These are phyloP conservation scores for Paraconiothyrium sp. DNA, from an alignment of 2,329 filamentous ascomycete genomes.

Conservation along the genomic window DNA sequence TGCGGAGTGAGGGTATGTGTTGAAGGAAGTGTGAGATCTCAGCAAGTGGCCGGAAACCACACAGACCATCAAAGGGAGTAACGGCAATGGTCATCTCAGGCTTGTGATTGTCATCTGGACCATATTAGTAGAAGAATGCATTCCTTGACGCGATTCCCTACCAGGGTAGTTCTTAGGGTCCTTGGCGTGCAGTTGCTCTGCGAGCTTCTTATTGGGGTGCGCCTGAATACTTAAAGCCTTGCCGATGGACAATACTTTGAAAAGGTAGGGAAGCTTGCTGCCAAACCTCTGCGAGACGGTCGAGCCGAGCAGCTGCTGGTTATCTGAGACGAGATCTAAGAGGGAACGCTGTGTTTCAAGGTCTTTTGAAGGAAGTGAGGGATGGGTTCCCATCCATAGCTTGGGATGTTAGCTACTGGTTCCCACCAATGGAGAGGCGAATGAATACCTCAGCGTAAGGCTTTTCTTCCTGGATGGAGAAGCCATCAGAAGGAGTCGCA, in stretches of 20 bases:
- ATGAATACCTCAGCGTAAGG: slow-evolving; percentile 88
- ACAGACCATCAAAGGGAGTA: slow-evolving; percentile 94
- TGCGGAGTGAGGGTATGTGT: slow-evolving; percentile 63
- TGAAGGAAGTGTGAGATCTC: slow-evolving; percentile 89
- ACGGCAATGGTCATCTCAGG: slow-evolving; percentile 99
- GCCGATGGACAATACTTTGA: slow-evolving; percentile 96
- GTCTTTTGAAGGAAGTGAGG: slow-evolving; percentile 93
- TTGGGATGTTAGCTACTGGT: slow-evolving; percentile 52
- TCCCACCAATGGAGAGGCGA: background rate
- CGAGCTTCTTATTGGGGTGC: slow-evolving; percentile 94
- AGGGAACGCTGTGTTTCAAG: slow-evolving; percentile 83
- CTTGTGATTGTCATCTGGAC: slow-evolving; percentile 92
- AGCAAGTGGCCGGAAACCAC: slow-evolving; percentile 86
- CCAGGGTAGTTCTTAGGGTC: slow-evolving; percentile 93
- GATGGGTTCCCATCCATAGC: slow-evolving; percentile 99
- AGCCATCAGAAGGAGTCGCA: slow-evolving; percentile 78
- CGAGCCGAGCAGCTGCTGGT: slow-evolving; percentile 80
- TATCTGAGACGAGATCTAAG: slow-evolving; percentile 86
- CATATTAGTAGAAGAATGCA: slow-evolving; percentile 20
- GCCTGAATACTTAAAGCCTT: slow-evolving; percentile 98
- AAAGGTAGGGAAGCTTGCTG: slow-evolving; percentile 89
- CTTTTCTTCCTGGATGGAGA: slow-evolving; percentile 83
- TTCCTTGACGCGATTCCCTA: slow-evolving; percentile 33
- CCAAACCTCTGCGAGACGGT: slow-evolving; percentile 79
- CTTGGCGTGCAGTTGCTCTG: slow-evolving; percentile 83